Conservation (phyloP, 768 basidiomycete species). For the Leccinum boreale region DNA sequence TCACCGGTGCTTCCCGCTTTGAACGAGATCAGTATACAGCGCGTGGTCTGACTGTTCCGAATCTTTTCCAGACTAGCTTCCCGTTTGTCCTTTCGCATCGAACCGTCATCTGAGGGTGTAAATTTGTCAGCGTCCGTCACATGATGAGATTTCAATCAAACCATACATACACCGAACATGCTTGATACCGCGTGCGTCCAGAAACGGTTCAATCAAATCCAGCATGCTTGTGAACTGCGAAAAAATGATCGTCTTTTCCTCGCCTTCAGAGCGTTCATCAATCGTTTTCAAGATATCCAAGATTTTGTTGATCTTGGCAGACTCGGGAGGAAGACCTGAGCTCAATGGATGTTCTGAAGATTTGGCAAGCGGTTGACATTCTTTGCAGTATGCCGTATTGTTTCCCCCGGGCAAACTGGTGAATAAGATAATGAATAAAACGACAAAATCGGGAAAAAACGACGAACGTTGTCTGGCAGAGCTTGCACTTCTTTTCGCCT, state of each 20-base stretch:
- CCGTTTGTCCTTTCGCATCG: conserved; percentile 74
- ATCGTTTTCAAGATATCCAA: conserved; percentile 68
- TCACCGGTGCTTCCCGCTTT: conserved; percentile 92
- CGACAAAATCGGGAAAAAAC: not conserved
- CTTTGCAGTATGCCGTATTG: conserved; percentile 48
- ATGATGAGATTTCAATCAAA: not conserved
- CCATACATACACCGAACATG: conserved; percentile 80
- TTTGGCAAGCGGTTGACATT: conserved; percentile 54
- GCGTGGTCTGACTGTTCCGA: conserved; percentile 50
- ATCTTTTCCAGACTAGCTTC: conserved; percentile 75
- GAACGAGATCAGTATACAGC: conserved; percentile 92
- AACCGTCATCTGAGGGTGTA: conserved; percentile 71
- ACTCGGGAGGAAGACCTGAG: conserved; percentile 54
- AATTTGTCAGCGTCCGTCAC: conserved; percentile 4
- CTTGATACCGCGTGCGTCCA: conserved; percentile 60
- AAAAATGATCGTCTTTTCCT: conserved; percentile 95
- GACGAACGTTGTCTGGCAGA: conserved; percentile 73
- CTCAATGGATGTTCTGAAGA: conserved; percentile 36
- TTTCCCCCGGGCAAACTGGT: conserved; percentile 14
- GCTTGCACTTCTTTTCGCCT: conserved; percentile 61
- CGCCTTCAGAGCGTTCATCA: conserved; percentile 48
- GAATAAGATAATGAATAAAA: not conserved
- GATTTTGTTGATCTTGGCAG: conserved; percentile 86
- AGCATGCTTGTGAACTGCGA: conserved; percentile 91
- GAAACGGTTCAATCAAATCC: conserved; percentile 82